Base-by-base conservation (phyloP, 2,329 filamentous ascomycete genomes). In the Neobulgaria alba region DNA sequence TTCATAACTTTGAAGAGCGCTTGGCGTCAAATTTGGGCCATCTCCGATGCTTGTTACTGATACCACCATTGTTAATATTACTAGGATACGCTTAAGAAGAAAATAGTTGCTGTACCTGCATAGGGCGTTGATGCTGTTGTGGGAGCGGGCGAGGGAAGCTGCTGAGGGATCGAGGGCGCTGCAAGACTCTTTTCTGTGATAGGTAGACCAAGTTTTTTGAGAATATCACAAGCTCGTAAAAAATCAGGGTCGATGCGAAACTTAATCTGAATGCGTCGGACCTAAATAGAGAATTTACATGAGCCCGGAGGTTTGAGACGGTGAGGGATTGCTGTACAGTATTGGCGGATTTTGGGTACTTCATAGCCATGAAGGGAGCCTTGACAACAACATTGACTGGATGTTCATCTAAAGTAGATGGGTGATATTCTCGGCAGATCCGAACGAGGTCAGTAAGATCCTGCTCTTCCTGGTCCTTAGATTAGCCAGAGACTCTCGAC, bases 211-310 rank as follows among this genome's bases (percentile, higher is more conserved):
- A 54, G 59, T 48, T 39, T 52, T 50, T 42, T 59, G 49, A 42
- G 51, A 54, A 45, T 42, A 47, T 42, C 59, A 12, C 51, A 10
- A 26, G 46, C 46, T 38, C 38, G 48, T 9, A 36, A 30, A 33
- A 59, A 69, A 38, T 67, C 65, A 18, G 50, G 37, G 8, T 59
- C 51, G 4, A 57, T 61, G 12, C 44, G 50, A 44, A 70, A 68
- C 38, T 59, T 67, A 16, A 71, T 45, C 46, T 71, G 67, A 29
- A 67, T 55, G 33, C 67, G 61, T 29, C 64, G 60, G 20, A 65
- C 45, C 67, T 69, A 33, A 20, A 19, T 21, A 8, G 17, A 33
- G 9, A 17, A 20, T n/a, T n/a, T n/a, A n/a, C n/a, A n/a, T n/a
- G n/a, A n/a, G n/a, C n/a, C n/a, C n/a, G n/a, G n/a, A n/a, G n/a